These are phyloP conservation scores for Canavalia ensiformis DNA, from an alignment of 306 rosid genomes.

Conservation along the genomic window DNA sequence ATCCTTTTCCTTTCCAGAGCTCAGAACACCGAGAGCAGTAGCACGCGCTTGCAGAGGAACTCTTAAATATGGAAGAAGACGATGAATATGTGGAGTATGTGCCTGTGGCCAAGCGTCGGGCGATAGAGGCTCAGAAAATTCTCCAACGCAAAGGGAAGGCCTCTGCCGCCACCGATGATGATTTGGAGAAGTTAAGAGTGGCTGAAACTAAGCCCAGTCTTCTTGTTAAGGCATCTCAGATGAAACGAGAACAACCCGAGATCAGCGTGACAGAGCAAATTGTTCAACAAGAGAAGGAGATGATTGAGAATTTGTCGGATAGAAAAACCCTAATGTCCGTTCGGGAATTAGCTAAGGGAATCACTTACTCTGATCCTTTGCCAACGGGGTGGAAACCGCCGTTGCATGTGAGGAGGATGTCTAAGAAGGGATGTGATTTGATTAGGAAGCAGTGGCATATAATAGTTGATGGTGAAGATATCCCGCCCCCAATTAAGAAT, in stretches of 20 bases:
- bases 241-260: conserved; percentile 90
- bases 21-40: too few relatives aligned
- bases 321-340: conserved; percentile 91
- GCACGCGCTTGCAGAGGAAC: too few relatives aligned
- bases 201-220: conserved; percentile 87
- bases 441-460: conserved; percentile 93
- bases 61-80: conserved; percentile 65
- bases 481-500: conserved; percentile 86
- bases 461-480: conserved; percentile 80
- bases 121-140: conserved; percentile 86
- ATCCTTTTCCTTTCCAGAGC: too few relatives aligned
- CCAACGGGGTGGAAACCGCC: conserved; percentile 97
- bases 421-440: conserved; percentile 69
- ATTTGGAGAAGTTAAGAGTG: conserved; percentile 64
- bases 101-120: conserved; percentile 92
- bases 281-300: conserved; percentile 88
- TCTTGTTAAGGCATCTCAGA: conserved; percentile 78
- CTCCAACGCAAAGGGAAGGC: conserved; percentile 82
- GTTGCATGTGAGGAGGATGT: conserved; percentile 74
- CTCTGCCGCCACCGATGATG: conserved; percentile 62
- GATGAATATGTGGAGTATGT: conserved; percentile 84
- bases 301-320: conserved; percentile 88
- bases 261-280: conserved; percentile 81
- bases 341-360: conserved; percentile 93
- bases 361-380: conserved; percentile 81